Percentiles rank a stretch among this genome's conserved stretches.
Conservation (phyloP, 2,329 filamentous ascomycete genomes). For the Alternaria brassicicola region DNA sequence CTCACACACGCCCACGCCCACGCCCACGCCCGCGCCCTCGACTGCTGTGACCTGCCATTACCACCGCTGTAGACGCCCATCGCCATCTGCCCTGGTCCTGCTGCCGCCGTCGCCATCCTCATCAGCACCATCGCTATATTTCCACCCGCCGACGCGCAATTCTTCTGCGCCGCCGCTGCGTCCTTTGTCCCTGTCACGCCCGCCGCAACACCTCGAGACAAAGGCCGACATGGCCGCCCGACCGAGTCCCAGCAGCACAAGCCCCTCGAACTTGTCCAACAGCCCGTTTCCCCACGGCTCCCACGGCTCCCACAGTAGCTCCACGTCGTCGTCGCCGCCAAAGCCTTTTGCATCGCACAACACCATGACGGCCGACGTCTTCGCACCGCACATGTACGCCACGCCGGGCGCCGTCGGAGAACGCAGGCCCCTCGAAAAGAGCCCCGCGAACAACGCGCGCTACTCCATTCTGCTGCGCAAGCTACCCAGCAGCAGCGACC, state of each 20-base stretch:
- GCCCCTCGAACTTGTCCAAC: conserved; percentile 49
- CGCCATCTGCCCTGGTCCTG: conserved; percentile 31
- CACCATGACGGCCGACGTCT: conserved; percentile 51
- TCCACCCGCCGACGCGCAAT: neutral
- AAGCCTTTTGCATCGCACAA: conserved; percentile 43
- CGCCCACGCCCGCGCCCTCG: conserved; percentile 26
- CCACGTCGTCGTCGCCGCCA: conserved; percentile 49
- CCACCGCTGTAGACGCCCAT: conserved; percentile 37
- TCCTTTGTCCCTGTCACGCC: conserved; percentile 43
- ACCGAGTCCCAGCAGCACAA: conserved; percentile 52
- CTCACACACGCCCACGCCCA: conserved; percentile 30
- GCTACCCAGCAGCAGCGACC: conserved; percentile 63
- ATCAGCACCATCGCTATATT: neutral
- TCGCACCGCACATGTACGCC: conserved; percentile 49
- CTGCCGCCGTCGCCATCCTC: conserved; percentile 10
- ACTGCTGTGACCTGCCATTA: conserved; percentile 31
- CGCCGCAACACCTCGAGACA: conserved; percentile 38
- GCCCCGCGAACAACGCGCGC: conserved; percentile 29
- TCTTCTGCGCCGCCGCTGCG: conserved; percentile 9
- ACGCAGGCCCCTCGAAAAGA: conserved; percentile 48
- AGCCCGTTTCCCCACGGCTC: conserved; percentile 48
- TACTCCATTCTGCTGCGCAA: conserved; percentile 62
- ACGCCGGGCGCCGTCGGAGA: conserved; percentile 51
- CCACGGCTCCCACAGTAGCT: conserved; percentile 49
- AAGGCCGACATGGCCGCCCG: conserved; percentile 49